Conservation (phyloP, 495 filamentous ascomycete genomes). For the Amorphotheca resinae region DNA sequence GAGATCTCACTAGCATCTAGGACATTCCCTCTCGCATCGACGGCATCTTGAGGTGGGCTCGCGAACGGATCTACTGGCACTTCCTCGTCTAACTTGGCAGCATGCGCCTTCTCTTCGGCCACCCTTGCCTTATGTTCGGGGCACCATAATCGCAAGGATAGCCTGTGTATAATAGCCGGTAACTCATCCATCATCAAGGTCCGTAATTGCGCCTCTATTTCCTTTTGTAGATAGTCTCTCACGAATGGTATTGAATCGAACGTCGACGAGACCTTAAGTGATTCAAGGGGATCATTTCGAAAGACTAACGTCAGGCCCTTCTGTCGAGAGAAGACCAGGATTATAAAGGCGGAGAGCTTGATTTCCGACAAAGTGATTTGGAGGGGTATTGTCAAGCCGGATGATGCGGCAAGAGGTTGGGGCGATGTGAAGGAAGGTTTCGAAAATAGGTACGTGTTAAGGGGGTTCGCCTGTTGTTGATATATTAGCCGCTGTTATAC, state of each 20-base stretch:
- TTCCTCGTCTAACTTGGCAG: slow-evolving; percentile 7
- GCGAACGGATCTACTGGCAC: slow-evolving; percentile 62
- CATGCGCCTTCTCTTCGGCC: slow-evolving; percentile 30
- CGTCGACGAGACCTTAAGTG: slow-evolving; percentile 93
- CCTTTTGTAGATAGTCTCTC: slow-evolving; percentile 89
- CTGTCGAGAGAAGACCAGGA: slow-evolving; percentile 91
- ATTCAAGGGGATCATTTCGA: slow-evolving; percentile 94
- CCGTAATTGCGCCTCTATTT: slow-evolving; percentile 88
- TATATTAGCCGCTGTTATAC: slow-evolving; percentile 34
- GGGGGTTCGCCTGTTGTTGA: slow-evolving; percentile 65
- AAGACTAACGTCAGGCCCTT: slow-evolving; percentile 96
- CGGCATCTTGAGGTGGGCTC: slow-evolving; percentile 64
- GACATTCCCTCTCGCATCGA: slow-evolving; percentile 63
- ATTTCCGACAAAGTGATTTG: slow-evolving; percentile 96
- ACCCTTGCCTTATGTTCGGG: slow-evolving; percentile 66
- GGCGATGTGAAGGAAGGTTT: slow-evolving; percentile 88
- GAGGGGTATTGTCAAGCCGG: slow-evolving; percentile 86
- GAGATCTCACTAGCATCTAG: slow-evolving; percentile 62
- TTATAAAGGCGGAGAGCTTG: slow-evolving; percentile 93
- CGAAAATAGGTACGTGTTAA: slow-evolving; percentile 89
- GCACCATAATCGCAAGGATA: slow-evolving; percentile 82
- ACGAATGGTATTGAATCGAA: slow-evolving; percentile 99
- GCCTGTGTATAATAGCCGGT: slow-evolving; percentile 85
- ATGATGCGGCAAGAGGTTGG: slow-evolving; percentile 81
- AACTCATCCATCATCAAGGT: slow-evolving; percentile 95